Percentiles rank a stretch among this genome's conserved stretches.
phyloP scores from a whole-genome alignment of 805 yeast species.

The Yamadazyma sp. region DNA sequence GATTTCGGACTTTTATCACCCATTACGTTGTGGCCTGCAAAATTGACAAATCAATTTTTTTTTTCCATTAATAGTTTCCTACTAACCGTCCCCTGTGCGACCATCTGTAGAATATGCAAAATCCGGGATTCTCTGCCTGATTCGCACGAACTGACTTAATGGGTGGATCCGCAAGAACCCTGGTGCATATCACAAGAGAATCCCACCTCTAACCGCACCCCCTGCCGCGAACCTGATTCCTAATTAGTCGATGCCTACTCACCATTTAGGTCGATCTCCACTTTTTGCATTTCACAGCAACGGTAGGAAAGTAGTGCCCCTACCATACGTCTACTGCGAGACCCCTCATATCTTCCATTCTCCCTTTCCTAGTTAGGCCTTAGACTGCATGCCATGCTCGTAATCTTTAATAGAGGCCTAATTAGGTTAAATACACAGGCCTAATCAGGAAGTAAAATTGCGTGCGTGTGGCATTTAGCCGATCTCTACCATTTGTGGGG shows the following conservation, averaged over 20 bases:
- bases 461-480: not conserved
- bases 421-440: slow-evolving; percentile 11
- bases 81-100: no score
- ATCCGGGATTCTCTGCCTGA: no score
- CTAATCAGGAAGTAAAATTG: slow-evolving; percentile 3
- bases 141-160: no score
- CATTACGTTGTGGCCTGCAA: not conserved
- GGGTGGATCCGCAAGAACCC: no score
- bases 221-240: not conserved
- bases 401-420: slow-evolving; percentile 8
- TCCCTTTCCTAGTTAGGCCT: slow-evolving; percentile 16
- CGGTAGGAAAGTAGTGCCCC: no score
- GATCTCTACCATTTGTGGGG: no score
- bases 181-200: not conserved
- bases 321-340: slow-evolving; percentile 9
- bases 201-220: not conserved
- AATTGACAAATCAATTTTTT: no score
- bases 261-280: slow-evolving; percentile 5
- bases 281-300: slow-evolving; percentile 5
- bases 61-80: no score
- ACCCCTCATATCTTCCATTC: slow-evolving; percentile 9
- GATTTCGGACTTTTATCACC: slow-evolving; percentile 4
- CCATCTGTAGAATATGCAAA: no score
- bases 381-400: not conserved
- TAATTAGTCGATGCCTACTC: not conserved